These are phyloP conservation scores for Dichomitus squalens DNA, from an alignment of 1,284 basidiomycete genomes.

Conservation along the genomic window DNA sequence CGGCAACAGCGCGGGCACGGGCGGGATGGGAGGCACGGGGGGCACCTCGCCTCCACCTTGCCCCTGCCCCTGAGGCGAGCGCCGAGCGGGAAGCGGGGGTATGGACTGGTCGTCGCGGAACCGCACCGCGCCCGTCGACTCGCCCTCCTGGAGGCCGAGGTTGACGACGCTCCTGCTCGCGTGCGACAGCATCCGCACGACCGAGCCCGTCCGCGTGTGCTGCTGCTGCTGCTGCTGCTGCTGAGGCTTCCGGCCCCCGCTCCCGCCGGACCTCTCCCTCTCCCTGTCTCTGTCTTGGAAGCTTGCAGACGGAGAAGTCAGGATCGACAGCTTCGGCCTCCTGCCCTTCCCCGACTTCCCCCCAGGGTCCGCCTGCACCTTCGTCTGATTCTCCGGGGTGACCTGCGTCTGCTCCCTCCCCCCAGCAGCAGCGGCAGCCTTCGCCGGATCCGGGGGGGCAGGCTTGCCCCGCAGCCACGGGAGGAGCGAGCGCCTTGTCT, in stretches of 20 bases:
- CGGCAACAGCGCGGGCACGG: conserved; percentile 12
- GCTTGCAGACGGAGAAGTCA: conserved; percentile 8
- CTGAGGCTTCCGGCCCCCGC: neutral
- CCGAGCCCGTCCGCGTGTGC: conserved; percentile 8
- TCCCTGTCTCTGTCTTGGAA: neutral
- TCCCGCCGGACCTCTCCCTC: neutral
- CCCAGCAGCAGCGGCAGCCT: neutral
- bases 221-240: neutral
- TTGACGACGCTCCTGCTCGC: conserved; percentile 1
- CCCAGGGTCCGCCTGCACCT: neutral
- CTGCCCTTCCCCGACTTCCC: conserved; percentile 2
- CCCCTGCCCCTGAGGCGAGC: neutral
- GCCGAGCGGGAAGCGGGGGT: neutral
- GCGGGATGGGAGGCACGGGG: neutral
- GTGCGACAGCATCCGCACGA: conserved; percentile 9
- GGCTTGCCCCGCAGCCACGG: conserved; percentile 18
- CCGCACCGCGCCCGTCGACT: neutral
- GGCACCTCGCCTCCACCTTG: no score
- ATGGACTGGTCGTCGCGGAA: conserved; percentile 1
- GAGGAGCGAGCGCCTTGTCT: conserved; percentile 10
- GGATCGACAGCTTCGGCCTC: conserved; percentile 13
- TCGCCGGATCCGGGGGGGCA: no score
- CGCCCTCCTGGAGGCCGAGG: neutral
- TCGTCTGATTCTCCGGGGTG: conserved; percentile 8
- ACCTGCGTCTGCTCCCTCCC: neutral